Evolutionary conservation across 73 alveolate genomes (phyloP).

Genomic region (Tetrahymena thermophila): DNA sequence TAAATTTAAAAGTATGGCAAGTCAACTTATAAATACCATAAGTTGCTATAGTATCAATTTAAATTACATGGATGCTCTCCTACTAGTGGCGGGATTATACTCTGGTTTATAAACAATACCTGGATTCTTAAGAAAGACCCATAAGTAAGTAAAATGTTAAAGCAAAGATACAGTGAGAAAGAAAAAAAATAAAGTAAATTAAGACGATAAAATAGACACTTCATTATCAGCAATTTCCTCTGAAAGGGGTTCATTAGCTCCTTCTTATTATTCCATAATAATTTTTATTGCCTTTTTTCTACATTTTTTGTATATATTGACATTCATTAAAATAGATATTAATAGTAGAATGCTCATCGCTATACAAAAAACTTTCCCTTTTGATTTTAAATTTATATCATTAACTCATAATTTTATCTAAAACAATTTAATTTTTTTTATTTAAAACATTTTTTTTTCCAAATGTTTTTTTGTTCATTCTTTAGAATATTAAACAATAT

Average conservation of each 20-base stretch:
- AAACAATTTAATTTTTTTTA: no score
- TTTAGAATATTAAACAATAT: no score
- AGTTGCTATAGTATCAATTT: neutral
- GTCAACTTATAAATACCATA: neutral
- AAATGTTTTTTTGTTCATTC: neutral
- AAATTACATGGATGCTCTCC: neutral
- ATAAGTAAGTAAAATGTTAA: neutral
- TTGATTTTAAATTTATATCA: neutral
- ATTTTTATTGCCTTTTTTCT: neutral
- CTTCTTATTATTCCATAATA: neutral
- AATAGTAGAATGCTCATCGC: neutral
- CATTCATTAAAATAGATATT: neutral
- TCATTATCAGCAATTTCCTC: neutral
- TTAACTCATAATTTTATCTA: neutral
- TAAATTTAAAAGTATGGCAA: neutral
- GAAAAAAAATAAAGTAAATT: neutral
- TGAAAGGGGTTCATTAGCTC: neutral
- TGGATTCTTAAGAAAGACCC: neutral
- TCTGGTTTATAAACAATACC: neutral
- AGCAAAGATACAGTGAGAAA: neutral
- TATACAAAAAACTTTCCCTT: neutral
- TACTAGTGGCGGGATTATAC: neutral
- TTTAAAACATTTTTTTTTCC: neutral
- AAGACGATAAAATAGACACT: neutral
- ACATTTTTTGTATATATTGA: neutral